Conservation (phyloP, 2,329 filamentous ascomycete genomes). For the Fusarium marasasianum region DNA sequence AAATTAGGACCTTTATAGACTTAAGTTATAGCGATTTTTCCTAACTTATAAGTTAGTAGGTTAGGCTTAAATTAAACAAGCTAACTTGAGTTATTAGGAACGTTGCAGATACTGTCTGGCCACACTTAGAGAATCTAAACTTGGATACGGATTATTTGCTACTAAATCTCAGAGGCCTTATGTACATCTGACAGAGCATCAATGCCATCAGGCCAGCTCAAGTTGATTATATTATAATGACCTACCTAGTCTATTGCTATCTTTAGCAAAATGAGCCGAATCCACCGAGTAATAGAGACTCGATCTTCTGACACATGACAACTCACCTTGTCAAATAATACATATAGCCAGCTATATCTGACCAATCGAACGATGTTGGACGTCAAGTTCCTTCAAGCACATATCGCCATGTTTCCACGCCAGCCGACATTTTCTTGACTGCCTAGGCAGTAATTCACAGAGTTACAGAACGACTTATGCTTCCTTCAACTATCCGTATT, state of each 20-base stretch:
- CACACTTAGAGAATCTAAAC: not conserved
- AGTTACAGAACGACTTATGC: not conserved
- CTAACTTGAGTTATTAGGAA: too few relatives aligned
- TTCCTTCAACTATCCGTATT: not conserved
- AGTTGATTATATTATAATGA: not conserved
- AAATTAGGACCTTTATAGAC: too few relatives aligned
- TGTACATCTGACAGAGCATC: not conserved
- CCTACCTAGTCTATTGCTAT: not conserved
- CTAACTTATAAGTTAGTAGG: too few relatives aligned
- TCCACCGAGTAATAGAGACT: not conserved
- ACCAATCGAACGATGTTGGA: not conserved
- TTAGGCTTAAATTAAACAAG: too few relatives aligned
- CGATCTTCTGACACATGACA: not conserved
- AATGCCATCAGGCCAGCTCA: not conserved
- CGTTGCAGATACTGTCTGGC: too few relatives aligned
- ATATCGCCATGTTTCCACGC: not conserved
- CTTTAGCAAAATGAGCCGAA: not conserved
- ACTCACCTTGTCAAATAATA: not conserved
- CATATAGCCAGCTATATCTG: not conserved
- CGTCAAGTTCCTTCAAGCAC: not conserved
- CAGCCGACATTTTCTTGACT: not conserved
- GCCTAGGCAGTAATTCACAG: not conserved
- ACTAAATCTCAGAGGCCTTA: not conserved
- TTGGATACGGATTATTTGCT: not conserved
- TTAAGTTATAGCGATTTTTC: too few relatives aligned